These are phyloP conservation scores for Coemansia sp. DNA, from an alignment of 192 early-diverging fungal species.

Conservation along the genomic window DNA sequence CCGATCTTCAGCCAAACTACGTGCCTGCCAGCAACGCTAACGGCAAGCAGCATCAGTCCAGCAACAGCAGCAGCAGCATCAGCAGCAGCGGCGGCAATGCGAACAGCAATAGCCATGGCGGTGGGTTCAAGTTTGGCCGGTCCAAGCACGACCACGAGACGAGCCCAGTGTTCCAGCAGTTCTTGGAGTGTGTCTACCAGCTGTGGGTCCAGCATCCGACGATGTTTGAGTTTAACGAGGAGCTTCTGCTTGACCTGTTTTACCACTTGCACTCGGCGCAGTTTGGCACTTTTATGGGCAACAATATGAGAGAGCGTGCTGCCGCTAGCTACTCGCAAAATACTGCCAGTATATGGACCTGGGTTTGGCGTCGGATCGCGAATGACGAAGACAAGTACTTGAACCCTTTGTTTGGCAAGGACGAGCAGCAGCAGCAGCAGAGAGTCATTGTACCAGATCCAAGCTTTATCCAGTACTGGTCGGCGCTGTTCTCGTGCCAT, in stretches of 20 bases:
- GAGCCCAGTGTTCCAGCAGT: constrained; percentile 96
- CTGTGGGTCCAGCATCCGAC: constrained; percentile 84
- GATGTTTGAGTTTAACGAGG: constrained; percentile 92
- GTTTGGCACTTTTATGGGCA: constrained; percentile 94
- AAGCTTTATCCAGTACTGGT: constrained; percentile 49
- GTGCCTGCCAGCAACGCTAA: background rate
- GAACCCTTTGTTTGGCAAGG: constrained; percentile 29
- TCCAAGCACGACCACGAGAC: constrained; percentile 74
- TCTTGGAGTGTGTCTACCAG: constrained; percentile 96
- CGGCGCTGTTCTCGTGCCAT: constrained; percentile 43
- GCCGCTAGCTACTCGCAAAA: constrained; percentile 48
- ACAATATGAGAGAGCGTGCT: constrained; percentile 78
- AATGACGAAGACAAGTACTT: background rate
- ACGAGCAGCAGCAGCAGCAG: background rate
- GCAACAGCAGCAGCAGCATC: background rate
- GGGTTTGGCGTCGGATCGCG: constrained; percentile 50
- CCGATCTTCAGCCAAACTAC: constrained; percentile 40
- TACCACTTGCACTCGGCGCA: constrained; percentile 88
- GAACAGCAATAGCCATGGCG: background rate
- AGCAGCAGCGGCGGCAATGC: background rate
- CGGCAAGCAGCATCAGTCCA: background rate
- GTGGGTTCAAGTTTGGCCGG: constrained; percentile 40
- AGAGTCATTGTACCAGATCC: constrained; percentile 37
- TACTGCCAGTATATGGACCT: constrained; percentile 81
- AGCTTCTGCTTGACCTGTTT: constrained; percentile 78